Conservation (phyloP, 345 rosid genomes). For the Dipteronia sinensis region DNA sequence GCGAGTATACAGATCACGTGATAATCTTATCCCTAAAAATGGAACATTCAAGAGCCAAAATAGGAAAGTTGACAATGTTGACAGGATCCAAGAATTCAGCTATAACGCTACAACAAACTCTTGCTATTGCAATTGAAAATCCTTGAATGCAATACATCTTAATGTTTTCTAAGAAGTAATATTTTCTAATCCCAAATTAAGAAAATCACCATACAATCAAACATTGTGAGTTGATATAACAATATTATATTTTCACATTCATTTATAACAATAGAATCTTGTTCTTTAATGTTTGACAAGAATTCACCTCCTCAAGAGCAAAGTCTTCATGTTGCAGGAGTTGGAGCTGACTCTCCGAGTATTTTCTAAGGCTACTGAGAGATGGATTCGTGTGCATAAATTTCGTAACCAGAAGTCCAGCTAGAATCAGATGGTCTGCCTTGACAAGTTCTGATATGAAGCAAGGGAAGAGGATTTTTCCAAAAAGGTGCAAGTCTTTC, state of each 20-base stretch:
- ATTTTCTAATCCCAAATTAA: too few species aligned
- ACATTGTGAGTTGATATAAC: neutral
- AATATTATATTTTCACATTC: neutral
- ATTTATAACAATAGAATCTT: neutral
- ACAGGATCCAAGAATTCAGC: neutral
- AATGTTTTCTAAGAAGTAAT: neutral
- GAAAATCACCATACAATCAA: too few species aligned
- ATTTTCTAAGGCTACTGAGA: constrained; percentile 64
- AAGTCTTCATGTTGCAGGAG: constrained; percentile 35
- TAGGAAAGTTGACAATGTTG: neutral
- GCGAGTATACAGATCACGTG: neutral
- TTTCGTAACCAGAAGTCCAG: constrained; percentile 72
- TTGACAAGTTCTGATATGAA: constrained; percentile 73
- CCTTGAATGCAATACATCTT: neutral
- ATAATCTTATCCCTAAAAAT: neutral
- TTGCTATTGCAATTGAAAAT: neutral
- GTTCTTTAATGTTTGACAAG: constrained; percentile 41
- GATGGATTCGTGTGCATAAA: constrained; percentile 81
- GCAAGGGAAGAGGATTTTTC: constrained; percentile 63
- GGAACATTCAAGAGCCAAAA: neutral
- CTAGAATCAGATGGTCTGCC: constrained; percentile 71
- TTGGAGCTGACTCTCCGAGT: constrained; percentile 59
- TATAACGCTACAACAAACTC: neutral
- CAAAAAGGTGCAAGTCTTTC: constrained; percentile 39
- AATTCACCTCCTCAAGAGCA: constrained; percentile 26